Percentiles rank a stretch among this genome's conserved stretches.
phyloP scores from a whole-genome alignment of 2,329 filamentous ascomycete species.

The Tolypocladium ophioglossoides region DNA sequence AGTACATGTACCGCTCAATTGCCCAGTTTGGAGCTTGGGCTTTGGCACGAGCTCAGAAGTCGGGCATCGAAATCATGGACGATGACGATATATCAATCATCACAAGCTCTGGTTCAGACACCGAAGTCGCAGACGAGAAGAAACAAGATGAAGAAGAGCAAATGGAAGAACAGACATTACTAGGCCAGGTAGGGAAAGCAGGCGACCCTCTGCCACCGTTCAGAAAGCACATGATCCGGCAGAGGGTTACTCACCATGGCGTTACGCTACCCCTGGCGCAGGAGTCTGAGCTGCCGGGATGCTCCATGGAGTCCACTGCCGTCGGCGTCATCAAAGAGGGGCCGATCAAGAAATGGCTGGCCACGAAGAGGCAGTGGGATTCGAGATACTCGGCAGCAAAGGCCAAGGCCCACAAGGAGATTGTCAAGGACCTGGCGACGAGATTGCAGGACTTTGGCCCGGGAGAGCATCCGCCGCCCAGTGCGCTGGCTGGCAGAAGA shows the following conservation, averaged over 20 bases:
- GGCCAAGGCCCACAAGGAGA: constrained; percentile 60
- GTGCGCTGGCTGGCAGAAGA: constrained; percentile 66
- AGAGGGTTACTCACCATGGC: constrained; percentile 72
- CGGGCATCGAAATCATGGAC: constrained; percentile 68
- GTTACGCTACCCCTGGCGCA: constrained; percentile 57
- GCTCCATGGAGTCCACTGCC: constrained; percentile 46
- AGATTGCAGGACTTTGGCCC: constrained; percentile 61
- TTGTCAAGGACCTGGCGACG: constrained; percentile 59
- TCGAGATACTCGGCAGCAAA: constrained; percentile 58
- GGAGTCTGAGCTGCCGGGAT: constrained; percentile 54
- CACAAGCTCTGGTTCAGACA: constrained; percentile 43
- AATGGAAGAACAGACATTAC: constrained; percentile 9
- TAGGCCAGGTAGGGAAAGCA: constrained; percentile 61
- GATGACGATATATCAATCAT: constrained; percentile 70
- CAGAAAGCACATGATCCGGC: constrained; percentile 80
- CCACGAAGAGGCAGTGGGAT: constrained; percentile 63
- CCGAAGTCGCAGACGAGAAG: constrained; percentile 13
- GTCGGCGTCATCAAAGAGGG: constrained; percentile 73
- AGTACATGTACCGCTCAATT: constrained; percentile 88
- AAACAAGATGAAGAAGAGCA: constrained; percentile 7
- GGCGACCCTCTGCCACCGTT: constrained; percentile 77
- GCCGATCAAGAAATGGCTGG: constrained; percentile 76
- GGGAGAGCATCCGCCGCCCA: constrained; percentile 72
- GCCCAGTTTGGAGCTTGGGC: constrained; percentile 93
- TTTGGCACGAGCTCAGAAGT: constrained; percentile 70